Percentiles rank a stretch among this genome's conserved stretches.
phyloP scores from a whole-genome alignment of 805 yeast species.

The Saccharomycopsis olivae region DNA sequence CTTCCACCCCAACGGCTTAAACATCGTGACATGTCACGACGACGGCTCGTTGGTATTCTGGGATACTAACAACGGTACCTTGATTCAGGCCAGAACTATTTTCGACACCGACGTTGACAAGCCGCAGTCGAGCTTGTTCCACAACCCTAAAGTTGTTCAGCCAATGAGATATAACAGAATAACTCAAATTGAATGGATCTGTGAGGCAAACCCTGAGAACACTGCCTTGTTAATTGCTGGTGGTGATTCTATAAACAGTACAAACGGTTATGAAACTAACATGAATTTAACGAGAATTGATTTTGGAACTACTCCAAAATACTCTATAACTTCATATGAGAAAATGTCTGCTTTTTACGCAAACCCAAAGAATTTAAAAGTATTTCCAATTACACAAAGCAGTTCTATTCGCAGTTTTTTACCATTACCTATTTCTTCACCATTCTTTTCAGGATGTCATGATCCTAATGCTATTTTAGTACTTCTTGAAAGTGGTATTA shows the following conservation, averaged over 20 bases:
- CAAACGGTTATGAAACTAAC: not conserved
- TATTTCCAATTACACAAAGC: constrained; percentile 42
- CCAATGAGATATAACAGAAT: constrained; percentile 31
- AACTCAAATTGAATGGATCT: constrained; percentile 60
- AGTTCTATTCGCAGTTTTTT: constrained; percentile 36
- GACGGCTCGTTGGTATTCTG: constrained; percentile 86
- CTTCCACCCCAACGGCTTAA: constrained; percentile 92
- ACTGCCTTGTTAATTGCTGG: constrained; percentile 68
- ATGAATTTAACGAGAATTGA: constrained; percentile 45
- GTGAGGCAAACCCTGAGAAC: constrained; percentile 68
- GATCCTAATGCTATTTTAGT: constrained; percentile 59
- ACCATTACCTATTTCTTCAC: constrained; percentile 51
- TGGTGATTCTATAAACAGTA: constrained; percentile 41
- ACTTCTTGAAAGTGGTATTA: constrained; percentile 50
- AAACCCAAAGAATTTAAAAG: constrained; percentile 42
- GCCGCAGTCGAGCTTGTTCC: constrained; percentile 28
- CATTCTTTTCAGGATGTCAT: constrained; percentile 73
- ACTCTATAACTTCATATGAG: constrained; percentile 72
- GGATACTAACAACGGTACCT: constrained; percentile 75
- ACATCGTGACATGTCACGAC: constrained; percentile 63
- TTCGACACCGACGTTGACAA: constrained; percentile 55
- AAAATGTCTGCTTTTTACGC: constrained; percentile 73
- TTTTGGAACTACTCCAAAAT: constrained; percentile 71
- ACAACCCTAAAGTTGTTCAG: constrained; percentile 18
- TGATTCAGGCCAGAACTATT: constrained; percentile 63